Evolutionary conservation across 2,329 filamentous ascomycete genomes (phyloP).

Genomic region (Cladophialophora immunda): DNA sequence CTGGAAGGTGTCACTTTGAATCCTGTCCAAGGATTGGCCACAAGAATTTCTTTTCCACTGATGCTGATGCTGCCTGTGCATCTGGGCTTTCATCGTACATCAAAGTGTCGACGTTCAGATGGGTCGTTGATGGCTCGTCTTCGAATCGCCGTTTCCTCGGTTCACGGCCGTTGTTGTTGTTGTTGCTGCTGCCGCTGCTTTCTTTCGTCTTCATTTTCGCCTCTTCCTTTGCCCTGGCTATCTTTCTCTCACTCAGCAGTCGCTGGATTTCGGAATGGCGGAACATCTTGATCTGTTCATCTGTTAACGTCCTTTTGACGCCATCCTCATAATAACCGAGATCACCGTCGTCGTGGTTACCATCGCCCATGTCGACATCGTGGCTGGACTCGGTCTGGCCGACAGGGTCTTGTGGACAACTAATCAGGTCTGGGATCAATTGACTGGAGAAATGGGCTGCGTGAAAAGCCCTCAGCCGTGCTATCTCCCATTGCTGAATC

Average conservation of each 20-base stretch:
- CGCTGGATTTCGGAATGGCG: constrained; percentile 84
- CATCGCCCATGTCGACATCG: not conserved
- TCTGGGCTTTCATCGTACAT: constrained; percentile 34
- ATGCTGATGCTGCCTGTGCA: constrained; percentile 1
- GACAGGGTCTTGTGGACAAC: not conserved
- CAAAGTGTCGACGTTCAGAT: constrained; percentile 26
- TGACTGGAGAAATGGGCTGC: constrained; percentile 37
- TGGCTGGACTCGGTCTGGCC: constrained; percentile 5
- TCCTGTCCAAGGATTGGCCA: constrained; percentile 34
- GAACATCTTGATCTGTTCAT: constrained; percentile 90
- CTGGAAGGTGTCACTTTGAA: constrained; percentile 1
- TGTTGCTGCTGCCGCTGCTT: constrained; percentile 1
- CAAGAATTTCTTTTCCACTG: constrained; percentile 32
- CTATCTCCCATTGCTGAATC: constrained; percentile 29
- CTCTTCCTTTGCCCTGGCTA: constrained; percentile 29
- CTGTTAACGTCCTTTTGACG: constrained; percentile 85
- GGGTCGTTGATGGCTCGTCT: constrained; percentile 14
- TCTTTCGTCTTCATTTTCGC: constrained; percentile 20
- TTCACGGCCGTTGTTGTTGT: not conserved
- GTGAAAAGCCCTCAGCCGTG: constrained; percentile 35
- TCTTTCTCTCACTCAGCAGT: constrained; percentile 64
- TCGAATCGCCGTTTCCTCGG: constrained; percentile 27
- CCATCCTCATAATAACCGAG: constrained; percentile 89
- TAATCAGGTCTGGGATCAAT: constrained; percentile 26
- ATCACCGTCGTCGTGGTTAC: constrained; percentile 59